Conservation (phyloP, 2,329 filamentous ascomycete species). For the Microdochium bolleyi region DNA sequence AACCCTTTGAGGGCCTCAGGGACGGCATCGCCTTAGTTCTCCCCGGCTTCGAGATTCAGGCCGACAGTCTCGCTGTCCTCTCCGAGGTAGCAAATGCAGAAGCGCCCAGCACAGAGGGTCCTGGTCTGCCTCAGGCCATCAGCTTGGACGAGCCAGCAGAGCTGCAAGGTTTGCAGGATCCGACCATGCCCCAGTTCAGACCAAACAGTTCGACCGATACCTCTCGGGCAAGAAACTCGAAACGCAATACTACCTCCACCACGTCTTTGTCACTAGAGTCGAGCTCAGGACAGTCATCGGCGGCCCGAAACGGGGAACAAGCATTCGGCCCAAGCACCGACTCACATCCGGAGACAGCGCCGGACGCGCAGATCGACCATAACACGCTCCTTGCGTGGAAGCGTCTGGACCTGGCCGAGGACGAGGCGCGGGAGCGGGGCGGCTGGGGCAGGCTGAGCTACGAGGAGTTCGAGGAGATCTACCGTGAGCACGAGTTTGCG, state of each 20-base stretch:
- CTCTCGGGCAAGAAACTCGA: slow-evolving; percentile 7
- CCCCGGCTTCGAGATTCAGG: too few relatives aligned
- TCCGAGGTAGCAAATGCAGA: too few relatives aligned
- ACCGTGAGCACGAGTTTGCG: slow-evolving; percentile 47
- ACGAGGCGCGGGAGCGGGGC: slow-evolving; percentile 61
- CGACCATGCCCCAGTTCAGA: slow-evolving; percentile 61
- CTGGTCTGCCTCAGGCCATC: neutral
- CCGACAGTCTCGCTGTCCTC: too few relatives aligned
- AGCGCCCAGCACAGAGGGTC: neutral
- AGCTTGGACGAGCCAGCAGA: neutral
- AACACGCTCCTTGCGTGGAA: slow-evolving; percentile 39
- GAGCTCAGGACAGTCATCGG: neutral
- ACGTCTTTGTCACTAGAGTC: neutral
- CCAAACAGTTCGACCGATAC: slow-evolving; percentile 40
- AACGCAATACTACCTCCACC: neutral
- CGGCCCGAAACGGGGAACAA: slow-evolving; percentile 4
- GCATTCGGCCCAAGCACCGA: neutral
- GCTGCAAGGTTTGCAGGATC: slow-evolving; percentile 35
- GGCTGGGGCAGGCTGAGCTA: slow-evolving; percentile 73
- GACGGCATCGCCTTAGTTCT: neutral
- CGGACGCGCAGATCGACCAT: slow-evolving; percentile 4
- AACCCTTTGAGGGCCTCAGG: slow-evolving; percentile 2
- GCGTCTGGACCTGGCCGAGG: slow-evolving; percentile 55
- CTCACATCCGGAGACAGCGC: neutral
- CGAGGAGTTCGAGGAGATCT: slow-evolving; percentile 70